These are phyloP conservation scores for Hsuehochloa calcarea DNA, from an alignment of 176 grass and related monocot genomes.

Conservation along the genomic window DNA sequence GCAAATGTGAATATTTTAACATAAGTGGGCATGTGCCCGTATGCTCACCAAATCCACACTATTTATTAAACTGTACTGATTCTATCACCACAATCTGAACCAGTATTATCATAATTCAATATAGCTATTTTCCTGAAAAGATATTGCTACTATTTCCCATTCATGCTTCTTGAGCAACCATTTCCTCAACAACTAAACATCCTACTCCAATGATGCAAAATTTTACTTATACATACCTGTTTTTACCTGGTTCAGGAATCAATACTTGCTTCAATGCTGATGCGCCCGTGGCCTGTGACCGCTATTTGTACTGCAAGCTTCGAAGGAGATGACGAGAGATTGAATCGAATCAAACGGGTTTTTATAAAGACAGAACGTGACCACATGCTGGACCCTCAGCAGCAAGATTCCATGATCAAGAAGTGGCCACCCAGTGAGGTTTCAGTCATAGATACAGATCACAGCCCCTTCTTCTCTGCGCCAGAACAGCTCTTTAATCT, in stretches of 20 bases:
- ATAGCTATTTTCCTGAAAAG: neutral
- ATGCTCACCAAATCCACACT: neutral
- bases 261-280: conserved; percentile 54
- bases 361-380: conserved; percentile 61
- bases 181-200: conserved; percentile 4
- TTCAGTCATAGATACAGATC: conserved; percentile 55
- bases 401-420: conserved; percentile 72
- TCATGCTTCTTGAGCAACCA: neutral
- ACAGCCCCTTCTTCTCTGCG: conserved; percentile 74
- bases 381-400: conserved; percentile 48
- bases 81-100: neutral
- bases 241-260: conserved; percentile 47
- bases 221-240: conserved; percentile 16
- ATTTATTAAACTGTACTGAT: neutral
- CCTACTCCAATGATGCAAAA: neutral
- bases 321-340: conserved; percentile 31
- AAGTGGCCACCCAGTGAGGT: conserved; percentile 68
- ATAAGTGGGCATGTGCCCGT: neutral
- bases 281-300: conserved; percentile 53
- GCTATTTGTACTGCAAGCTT: conserved; percentile 45
- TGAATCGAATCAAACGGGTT: conserved; percentile 41
- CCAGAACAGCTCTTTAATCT: conserved; percentile 46
- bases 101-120: neutral
- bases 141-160: neutral
- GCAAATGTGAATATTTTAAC: neutral